Percentiles rank a stretch among this genome's conserved stretches.
Conservation (phyloP, 805 yeast genomes). For the Wickerhamomyces chambardii region DNA sequence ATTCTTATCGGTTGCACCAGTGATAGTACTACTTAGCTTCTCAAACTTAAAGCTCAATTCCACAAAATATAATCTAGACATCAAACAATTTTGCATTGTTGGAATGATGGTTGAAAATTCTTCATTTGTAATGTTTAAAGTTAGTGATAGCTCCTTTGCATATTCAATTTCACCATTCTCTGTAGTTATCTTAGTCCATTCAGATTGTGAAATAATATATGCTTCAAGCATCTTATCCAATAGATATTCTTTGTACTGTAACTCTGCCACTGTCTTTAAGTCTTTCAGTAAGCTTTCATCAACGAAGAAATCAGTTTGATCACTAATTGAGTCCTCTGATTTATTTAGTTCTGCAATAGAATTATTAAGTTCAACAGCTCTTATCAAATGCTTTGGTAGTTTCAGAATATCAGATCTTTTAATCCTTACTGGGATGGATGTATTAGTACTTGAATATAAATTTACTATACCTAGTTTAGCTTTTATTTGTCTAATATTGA, state of each 20-base stretch:
- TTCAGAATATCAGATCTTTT: neutral
- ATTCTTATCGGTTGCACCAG: neutral
- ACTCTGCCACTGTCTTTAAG: neutral
- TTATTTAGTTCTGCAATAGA: too few relatives aligned
- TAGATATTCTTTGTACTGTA: neutral
- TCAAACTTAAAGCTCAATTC: conserved; percentile 28
- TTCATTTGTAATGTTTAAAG: neutral
- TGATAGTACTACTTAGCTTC: conserved; percentile 6
- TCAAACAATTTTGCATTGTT: conserved; percentile 35
- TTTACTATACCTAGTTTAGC: neutral
- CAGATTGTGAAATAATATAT: neutral
- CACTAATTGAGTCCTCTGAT: neutral
- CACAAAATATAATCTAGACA: conserved; percentile 35
- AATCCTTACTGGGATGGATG: neutral
- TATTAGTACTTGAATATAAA: neutral
- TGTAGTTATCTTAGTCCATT: conserved; percentile 1
- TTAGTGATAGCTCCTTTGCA: conserved; percentile 21
- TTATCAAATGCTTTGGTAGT: neutral
- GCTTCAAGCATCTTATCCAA: neutral
- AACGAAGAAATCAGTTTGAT: neutral
- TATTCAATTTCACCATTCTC: conserved; percentile 12
- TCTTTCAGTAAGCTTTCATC: neutral
- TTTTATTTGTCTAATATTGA: too few relatives aligned
- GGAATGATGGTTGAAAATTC: conserved; percentile 23
- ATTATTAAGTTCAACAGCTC: neutral